Percentiles rank a stretch among this genome's conserved stretches.
phyloP scores from a whole-genome alignment of 805 yeast species.

The Saccharomycopsis sp. region DNA sequence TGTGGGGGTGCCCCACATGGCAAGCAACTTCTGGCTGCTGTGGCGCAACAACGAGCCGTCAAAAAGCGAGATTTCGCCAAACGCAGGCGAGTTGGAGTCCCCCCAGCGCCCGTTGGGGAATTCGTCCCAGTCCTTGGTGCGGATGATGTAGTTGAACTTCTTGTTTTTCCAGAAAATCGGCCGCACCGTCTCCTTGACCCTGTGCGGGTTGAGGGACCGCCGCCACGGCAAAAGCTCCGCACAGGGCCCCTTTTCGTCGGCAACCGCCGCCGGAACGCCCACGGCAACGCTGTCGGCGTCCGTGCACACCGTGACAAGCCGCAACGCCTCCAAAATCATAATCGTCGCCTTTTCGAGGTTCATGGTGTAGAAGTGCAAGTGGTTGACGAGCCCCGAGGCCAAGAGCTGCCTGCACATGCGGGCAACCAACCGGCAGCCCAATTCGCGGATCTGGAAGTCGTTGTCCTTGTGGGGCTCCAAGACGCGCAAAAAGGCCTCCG shows the following conservation, averaged over 20 bases:
- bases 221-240: constrained; percentile 70
- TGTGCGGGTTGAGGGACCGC: constrained; percentile 72
- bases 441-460: constrained; percentile 78
- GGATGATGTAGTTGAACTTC: constrained; percentile 78
- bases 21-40: constrained; percentile 69
- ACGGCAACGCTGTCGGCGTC: constrained; percentile 3
- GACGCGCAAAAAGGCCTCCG: constrained; percentile 58
- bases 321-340: constrained; percentile 75
- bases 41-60: constrained; percentile 79
- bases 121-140: constrained; percentile 96
- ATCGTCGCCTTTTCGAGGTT: constrained; percentile 87
- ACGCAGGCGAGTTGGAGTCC: constrained; percentile 95
- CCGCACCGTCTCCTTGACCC: constrained; percentile 76
- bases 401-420: constrained; percentile 74
- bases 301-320: constrained; percentile 35
- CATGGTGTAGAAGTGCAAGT: constrained; percentile 96
- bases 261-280: constrained; percentile 27
- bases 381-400: constrained; percentile 67
- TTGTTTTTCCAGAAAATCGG: constrained; percentile 97
- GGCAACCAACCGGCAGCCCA: constrained; percentile 75
- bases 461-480: constrained; percentile 85
- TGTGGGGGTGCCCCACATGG: constrained; percentile 83
- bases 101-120: constrained; percentile 99
- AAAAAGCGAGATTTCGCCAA: constrained; percentile 79
- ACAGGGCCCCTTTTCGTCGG: constrained; percentile 25